Base-by-base conservation (phyloP, 148 eudicot genomes). In the Diospyros kaki region DNA sequence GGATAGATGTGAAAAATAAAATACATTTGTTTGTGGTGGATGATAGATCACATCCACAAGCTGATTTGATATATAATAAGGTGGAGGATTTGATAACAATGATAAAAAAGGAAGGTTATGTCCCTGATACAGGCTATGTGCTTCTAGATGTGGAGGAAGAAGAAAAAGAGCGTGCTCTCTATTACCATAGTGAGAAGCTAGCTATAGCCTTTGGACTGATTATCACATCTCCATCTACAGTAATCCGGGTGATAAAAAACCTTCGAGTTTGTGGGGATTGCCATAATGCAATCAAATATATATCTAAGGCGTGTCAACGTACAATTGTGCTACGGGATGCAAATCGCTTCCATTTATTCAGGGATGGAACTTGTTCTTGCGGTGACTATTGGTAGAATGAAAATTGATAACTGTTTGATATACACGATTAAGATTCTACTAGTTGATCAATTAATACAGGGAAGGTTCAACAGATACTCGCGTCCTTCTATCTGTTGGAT, bases 1-100 rank as follows among this genome's bases (percentile, higher is more conserved):
- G 72, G 78, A 75, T 75, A 42, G 64, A 66, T 56, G 65, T 75
- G 46, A 75, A 66, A 75, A 75, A 56, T 45, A 56, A 66, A 56
- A 54, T 38, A 6, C 78, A 66, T 75, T 40, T 64, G 39, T 65
- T 74, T 64, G 77, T 64, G 45, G 77, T 64, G 70, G 60, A 54
- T 55, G 62, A 71, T 13, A 56, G 50, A 15, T 40, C 46, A n/a
- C 75, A 53, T 68, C 71, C 71, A 44, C 71, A 50, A 28, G 17
- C 56, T 45, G 68, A 61, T n/a, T 55, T 55, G 54, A 45, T 65
- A 75, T 67, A 66, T 58, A 65, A 67, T 0, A 66, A 75, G 64
- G 72, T 75, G 40, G 78, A 75, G 2, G 72, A 75, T 75, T 17
- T 64, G 50, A 67, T 55, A 43, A 67, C 53, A 18, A 2, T 54